These are phyloP conservation scores for Boletus patriciae DNA, from an alignment of 768 basidiomycete species.

Conservation along the genomic window DNA sequence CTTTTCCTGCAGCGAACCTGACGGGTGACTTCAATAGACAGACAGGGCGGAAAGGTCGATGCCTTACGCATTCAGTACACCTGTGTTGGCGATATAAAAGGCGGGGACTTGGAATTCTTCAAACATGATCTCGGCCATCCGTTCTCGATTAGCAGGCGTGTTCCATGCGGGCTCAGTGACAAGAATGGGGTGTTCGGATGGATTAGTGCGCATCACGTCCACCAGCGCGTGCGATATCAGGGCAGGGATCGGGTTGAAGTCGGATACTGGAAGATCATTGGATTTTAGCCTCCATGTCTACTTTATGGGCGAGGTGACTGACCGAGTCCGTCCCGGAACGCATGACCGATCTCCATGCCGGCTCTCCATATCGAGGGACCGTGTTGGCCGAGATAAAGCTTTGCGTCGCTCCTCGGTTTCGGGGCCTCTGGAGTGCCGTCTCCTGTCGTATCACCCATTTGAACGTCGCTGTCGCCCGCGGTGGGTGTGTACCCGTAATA, in stretches of 20 bases:
- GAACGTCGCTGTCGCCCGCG: constrained; percentile 31
- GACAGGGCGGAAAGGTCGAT: constrained; percentile 9
- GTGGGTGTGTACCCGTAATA: constrained; percentile 74
- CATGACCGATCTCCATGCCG: constrained; percentile 85
- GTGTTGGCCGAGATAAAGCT: constrained; percentile 81
- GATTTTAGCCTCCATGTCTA: constrained; percentile 2
- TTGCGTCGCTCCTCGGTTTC: constrained; percentile 47
- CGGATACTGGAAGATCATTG: constrained; percentile 49
- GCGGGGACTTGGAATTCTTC: constrained; percentile 94
- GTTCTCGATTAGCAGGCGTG: constrained; percentile 85
- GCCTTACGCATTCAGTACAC: constrained; percentile 87
- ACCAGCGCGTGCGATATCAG: constrained; percentile 74
- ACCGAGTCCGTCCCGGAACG: constrained; percentile 85
- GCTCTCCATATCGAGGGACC: constrained; percentile 88
- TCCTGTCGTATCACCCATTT: constrained; percentile 43
- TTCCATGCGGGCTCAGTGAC: constrained; percentile 98
- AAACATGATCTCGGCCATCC: constrained; percentile 97
- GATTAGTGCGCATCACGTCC: constrained; percentile 73
- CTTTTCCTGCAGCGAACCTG: constrained; percentile 95
- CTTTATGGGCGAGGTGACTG: constrained; percentile 27
- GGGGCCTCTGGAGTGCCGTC: constrained; percentile 32
- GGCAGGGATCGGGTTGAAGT: constrained; percentile 72
- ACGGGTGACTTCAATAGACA: constrained; percentile 10
- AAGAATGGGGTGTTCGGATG: constrained; percentile 86
- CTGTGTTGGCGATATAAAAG: constrained; percentile 94